Evolutionary conservation across 2,329 filamentous ascomycete species (phyloP).

Genomic region (Aureobasidium mangrovei): DNA sequence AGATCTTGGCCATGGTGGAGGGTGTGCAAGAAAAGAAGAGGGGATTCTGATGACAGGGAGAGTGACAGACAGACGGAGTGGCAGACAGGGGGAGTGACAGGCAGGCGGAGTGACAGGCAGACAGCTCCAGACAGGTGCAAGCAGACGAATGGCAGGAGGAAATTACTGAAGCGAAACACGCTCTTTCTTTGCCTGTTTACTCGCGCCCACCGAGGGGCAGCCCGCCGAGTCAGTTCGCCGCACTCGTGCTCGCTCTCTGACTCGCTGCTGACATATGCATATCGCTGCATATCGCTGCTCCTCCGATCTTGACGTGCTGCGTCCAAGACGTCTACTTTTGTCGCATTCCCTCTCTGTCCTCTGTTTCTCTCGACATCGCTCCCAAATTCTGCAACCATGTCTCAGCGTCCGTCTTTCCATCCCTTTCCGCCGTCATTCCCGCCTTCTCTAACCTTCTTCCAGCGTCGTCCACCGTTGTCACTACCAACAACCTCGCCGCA

Average conservation of each 20-base stretch:
- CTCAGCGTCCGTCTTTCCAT: background rate
- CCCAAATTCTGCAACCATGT: background rate
- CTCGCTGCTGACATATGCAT: no score
- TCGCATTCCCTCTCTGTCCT: background rate
- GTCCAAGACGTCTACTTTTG: background rate
- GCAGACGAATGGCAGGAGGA: no score
- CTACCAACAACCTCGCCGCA: constrained; percentile 36
- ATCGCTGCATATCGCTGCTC: no score
- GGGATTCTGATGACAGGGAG: constrained; percentile 2
- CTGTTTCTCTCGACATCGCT: background rate
- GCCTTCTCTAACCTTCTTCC: background rate
- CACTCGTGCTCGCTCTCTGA: no score
- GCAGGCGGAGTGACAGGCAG: no score
- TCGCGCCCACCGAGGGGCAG: no score
- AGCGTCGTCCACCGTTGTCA: constrained; percentile 12
- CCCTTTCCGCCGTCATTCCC: background rate
- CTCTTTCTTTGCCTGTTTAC: no score
- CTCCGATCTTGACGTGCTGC: no score
- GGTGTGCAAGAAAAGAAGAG: background rate
- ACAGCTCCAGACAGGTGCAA: no score
- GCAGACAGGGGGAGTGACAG: no score
- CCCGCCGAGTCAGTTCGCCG: no score
- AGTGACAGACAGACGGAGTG: background rate
- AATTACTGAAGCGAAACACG: no score
- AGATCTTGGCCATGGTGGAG: constrained; percentile 57